phyloP scores from a whole-genome alignment of 2,329 filamentous ascomycete genomes.

The Nothophoma quercina region DNA sequence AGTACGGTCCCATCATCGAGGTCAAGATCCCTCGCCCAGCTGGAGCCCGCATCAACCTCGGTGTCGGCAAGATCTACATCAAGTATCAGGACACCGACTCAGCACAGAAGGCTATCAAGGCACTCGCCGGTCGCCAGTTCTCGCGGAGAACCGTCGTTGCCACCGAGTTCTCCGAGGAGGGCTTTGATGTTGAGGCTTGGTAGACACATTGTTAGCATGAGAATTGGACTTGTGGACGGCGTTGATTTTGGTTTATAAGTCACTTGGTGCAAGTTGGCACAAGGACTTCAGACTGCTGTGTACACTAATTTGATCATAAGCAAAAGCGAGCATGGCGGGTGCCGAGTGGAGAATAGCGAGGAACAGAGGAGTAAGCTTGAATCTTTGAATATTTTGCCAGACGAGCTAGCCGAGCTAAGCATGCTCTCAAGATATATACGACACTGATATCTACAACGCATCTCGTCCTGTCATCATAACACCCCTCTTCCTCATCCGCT shows the following conservation, averaged over 20 bases:
- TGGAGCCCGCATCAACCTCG: slow-evolving; percentile 81
- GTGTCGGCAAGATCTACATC: slow-evolving; percentile 97
- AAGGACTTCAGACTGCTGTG: slow-evolving; percentile 11
- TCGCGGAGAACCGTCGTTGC: slow-evolving; percentile 95
- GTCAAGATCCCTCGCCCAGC: slow-evolving; percentile 91
- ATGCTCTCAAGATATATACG: not conserved
- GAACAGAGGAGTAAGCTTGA: not conserved
- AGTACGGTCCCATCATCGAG: slow-evolving; percentile 85
- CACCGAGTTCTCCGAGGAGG: slow-evolving; percentile 97
- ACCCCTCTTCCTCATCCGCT: slow-evolving; percentile 28
- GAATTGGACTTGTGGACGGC: not conserved
- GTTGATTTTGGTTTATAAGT: not conserved
- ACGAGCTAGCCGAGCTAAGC: too few species aligned
- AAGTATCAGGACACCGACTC: slow-evolving; percentile 84
- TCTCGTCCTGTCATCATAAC: slow-evolving; percentile 18
- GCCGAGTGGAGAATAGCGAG: not conserved
- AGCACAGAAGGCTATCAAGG: slow-evolving; percentile 82
- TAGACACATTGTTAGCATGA: slow-evolving; percentile 52
- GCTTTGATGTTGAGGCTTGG: slow-evolving; percentile 92
- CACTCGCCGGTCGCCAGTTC: slow-evolving; percentile 95
- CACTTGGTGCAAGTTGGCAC: slow-evolving; percentile 9
- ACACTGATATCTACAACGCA: slow-evolving; percentile 6
- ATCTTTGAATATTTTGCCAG: not conserved
- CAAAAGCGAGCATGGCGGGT: slow-evolving; percentile 16
- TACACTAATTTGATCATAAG: slow-evolving; percentile 20